Evolutionary conservation across 73 alveolate species (phyloP).

Genomic region (Paramecium pentaurelia): DNA sequence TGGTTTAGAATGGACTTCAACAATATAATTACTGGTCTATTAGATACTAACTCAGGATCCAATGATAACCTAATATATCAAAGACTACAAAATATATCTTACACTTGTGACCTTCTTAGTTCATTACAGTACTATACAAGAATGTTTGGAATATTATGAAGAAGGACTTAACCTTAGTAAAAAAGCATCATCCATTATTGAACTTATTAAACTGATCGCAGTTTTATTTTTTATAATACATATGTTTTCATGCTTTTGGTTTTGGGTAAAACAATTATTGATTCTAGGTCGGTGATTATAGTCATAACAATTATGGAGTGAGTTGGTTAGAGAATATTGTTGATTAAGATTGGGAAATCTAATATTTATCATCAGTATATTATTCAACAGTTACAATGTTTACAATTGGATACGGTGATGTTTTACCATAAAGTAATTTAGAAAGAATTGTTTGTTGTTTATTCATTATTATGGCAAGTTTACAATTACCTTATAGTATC

Average conservation of each 20-base stretch:
- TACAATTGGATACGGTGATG: slow-evolving; percentile 81
- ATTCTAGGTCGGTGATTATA: slow-evolving; percentile 13
- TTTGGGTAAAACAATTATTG: background rate
- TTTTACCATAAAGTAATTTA: slow-evolving; percentile 50
- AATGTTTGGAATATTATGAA: background rate
- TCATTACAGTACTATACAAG: slow-evolving; percentile 4
- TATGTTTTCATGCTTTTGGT: slow-evolving; percentile 38
- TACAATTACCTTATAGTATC: slow-evolving; percentile 77
- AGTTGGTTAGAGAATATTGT: slow-evolving; percentile 54
- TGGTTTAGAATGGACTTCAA: slow-evolving; percentile 32
- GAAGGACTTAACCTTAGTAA: slow-evolving; percentile 3
- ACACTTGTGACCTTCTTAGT: background rate
- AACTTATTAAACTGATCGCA: background rate
- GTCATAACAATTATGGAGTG: slow-evolving; percentile 33
- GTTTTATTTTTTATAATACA: background rate
- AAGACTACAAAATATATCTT: background rate
- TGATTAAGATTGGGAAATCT: background rate
- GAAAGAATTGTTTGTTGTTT: slow-evolving; percentile 64
- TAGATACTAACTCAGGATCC: background rate
- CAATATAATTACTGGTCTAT: background rate
- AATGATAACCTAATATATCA: background rate
- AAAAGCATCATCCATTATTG: background rate
- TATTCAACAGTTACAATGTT: slow-evolving; percentile 74
- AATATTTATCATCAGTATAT: slow-evolving; percentile 65
- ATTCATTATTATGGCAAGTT: slow-evolving; percentile 73